Conservation (phyloP, 2,329 filamentous ascomycete genomes). For the Paraphaeosphaeria sporulosa region DNA sequence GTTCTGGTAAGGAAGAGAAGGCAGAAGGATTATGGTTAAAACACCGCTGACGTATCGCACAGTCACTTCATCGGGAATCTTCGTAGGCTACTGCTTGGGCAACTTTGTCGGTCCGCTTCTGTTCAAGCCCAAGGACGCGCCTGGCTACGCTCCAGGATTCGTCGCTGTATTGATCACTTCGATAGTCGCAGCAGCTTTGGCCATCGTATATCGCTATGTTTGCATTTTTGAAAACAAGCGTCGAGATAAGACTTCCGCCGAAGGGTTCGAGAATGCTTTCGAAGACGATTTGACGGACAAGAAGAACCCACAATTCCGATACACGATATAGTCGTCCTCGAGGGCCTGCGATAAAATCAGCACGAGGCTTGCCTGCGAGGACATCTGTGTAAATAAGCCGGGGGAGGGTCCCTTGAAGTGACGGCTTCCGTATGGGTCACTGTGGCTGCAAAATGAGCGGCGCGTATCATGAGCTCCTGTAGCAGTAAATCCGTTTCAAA, state of each 20-base stretch:
- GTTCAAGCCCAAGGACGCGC: slow-evolving; percentile 24
- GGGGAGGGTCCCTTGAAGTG: not conserved
- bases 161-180: slow-evolving; percentile 49
- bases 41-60: not conserved
- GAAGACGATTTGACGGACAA: slow-evolving; percentile 60
- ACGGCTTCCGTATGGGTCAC: not conserved
- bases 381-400: not conserved
- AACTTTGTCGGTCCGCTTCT: slow-evolving; percentile 43
- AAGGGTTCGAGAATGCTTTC: slow-evolving; percentile 61
- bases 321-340: slow-evolving; percentile 20
- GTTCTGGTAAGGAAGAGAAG: slow-evolving; percentile 32
- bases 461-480: not conserved
- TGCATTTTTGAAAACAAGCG: slow-evolving; percentile 55
- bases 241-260: slow-evolving; percentile 53
- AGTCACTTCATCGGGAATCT: slow-evolving; percentile 58
- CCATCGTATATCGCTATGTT: slow-evolving; percentile 53
- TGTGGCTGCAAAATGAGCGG: not conserved
- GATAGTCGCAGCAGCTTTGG: slow-evolving; percentile 44
- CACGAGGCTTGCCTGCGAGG: not conserved
- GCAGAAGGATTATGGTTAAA: not conserved
- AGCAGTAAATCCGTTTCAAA: not conserved
- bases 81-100: slow-evolving; percentile 59
- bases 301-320: slow-evolving; percentile 37
- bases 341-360: not conserved
- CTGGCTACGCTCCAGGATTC: slow-evolving; percentile 49